These are phyloP conservation scores for Pezicula neosporulosa DNA, from an alignment of 2,329 filamentous ascomycete species.

Conservation along the genomic window DNA sequence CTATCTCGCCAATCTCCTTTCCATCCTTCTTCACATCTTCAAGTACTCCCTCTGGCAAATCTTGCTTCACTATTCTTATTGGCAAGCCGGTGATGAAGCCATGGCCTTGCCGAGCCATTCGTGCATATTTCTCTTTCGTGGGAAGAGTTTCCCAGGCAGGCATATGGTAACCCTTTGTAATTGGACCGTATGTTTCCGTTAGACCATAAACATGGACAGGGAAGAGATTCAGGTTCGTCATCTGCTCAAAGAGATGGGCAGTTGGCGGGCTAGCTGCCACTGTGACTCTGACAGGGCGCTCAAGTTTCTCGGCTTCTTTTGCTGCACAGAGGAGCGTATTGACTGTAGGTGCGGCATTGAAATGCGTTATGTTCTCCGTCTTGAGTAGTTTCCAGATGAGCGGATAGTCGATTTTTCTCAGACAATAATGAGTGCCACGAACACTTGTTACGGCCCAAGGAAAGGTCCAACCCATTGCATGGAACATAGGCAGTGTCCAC, in stretches of 20 bases:
- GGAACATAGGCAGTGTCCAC: slow-evolving; percentile 89
- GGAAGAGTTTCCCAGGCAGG: slow-evolving; percentile 78
- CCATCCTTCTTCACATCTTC: slow-evolving; percentile 67
- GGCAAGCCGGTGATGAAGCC: slow-evolving; percentile 83
- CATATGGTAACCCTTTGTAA: slow-evolving; percentile 89
- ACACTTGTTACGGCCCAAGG: slow-evolving; percentile 93
- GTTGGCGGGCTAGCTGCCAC: slow-evolving; percentile 91
- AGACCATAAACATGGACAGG: slow-evolving; percentile 93
- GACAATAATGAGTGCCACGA: slow-evolving; percentile 89
- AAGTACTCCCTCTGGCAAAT: slow-evolving; percentile 63
- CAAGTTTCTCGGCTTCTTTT: slow-evolving; percentile 67
- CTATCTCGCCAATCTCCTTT: slow-evolving; percentile 76
- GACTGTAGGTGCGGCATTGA: slow-evolving; percentile 93
- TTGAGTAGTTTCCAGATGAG: slow-evolving; percentile 89
- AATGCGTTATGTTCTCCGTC: slow-evolving; percentile 85
- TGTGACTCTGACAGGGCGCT: slow-evolving; percentile 74
- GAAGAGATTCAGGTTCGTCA: slow-evolving; percentile 75
- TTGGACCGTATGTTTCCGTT: slow-evolving; percentile 89
- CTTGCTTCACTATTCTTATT: slow-evolving; percentile 76
- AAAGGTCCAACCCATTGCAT: slow-evolving; percentile 64
- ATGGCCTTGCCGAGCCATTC: slow-evolving; percentile 93
- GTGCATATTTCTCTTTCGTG: slow-evolving; percentile 72
- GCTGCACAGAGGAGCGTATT: slow-evolving; percentile 88
- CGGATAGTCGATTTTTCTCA: slow-evolving; percentile 92
- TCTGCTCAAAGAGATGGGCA: slow-evolving; percentile 86